A percentile compares a stretch with the other conserved stretches of the same genome.
These are phyloP conservation scores for Solanum hybrid DNA, from an alignment of 305 asterid species.

Conservation along the genomic window DNA sequence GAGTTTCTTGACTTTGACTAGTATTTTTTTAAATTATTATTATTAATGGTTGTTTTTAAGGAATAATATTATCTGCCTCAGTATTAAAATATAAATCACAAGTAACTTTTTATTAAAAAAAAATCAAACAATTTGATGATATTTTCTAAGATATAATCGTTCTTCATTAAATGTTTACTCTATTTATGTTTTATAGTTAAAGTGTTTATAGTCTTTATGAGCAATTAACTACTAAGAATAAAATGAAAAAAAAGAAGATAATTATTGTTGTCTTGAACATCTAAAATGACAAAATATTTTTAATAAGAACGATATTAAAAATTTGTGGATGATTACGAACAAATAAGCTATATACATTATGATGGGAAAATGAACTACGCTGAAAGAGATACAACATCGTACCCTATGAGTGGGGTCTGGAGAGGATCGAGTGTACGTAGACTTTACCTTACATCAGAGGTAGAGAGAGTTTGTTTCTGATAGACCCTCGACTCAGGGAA, in stretches of 20 bases:
- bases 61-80: not conserved
- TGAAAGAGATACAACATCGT: not conserved
- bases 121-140: not conserved
- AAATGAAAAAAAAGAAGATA: too few species aligned
- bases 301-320: not conserved
- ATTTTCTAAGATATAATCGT: too few species aligned
- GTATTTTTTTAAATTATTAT: not conserved
- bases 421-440: not conserved
- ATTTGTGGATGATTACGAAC: not conserved
- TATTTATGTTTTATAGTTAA: too few species aligned
- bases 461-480: not conserved
- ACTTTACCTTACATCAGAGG: not conserved
- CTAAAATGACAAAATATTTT: not conserved
- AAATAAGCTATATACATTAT: not conserved
- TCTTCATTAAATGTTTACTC: too few species aligned
- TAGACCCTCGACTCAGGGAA: not conserved
- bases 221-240: too few species aligned
- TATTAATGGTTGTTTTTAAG: not conserved
- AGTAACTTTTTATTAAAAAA: not conserved
- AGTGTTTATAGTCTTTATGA: too few species aligned
- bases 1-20: conserved; percentile 21
- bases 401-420: not conserved
- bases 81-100: not conserved
- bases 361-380: not conserved
- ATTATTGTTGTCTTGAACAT: not conserved